Evolutionary conservation across 495 filamentous ascomycete species (phyloP).

Genomic region (Penicillium bovifimosum): DNA sequence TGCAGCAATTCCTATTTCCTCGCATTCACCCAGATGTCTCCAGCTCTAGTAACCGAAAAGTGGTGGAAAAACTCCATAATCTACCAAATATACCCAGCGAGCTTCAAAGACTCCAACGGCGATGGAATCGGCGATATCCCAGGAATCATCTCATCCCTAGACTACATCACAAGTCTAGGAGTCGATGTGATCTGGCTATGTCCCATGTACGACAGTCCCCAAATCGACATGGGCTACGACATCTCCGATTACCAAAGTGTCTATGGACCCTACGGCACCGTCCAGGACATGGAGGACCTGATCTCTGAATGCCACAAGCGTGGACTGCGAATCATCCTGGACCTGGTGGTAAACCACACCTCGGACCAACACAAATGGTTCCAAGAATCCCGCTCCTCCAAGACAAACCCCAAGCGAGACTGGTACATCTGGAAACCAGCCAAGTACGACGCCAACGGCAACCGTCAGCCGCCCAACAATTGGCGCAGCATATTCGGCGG

Average conservation of each 20-base stretch:
- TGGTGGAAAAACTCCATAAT: slow-evolving; percentile 41
- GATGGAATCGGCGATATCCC: slow-evolving; percentile 53
- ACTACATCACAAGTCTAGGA: slow-evolving; percentile 48
- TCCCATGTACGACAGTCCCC: slow-evolving; percentile 47
- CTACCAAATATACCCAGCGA: slow-evolving; percentile 40
- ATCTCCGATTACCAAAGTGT: slow-evolving; percentile 56
- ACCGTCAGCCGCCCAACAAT: slow-evolving; percentile 53
- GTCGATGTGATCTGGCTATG: slow-evolving; percentile 39
- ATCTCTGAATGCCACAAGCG: slow-evolving; percentile 44
- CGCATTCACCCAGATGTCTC: slow-evolving; percentile 2
- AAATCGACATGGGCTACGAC: slow-evolving; percentile 51
- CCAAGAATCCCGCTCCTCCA: slow-evolving; percentile 44
- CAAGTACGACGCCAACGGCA: slow-evolving; percentile 43
- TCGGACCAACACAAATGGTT: slow-evolving; percentile 55
- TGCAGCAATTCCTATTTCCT: background rate
- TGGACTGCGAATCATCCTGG: slow-evolving; percentile 50
- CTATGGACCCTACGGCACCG: slow-evolving; percentile 49
- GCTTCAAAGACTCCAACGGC: slow-evolving; percentile 36
- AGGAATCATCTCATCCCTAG: slow-evolving; percentile 53
- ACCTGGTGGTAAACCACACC: slow-evolving; percentile 58
- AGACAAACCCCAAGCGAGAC: slow-evolving; percentile 44
- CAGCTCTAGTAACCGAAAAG: slow-evolving; percentile 4
- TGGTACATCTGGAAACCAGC: slow-evolving; percentile 59
- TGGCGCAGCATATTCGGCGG: slow-evolving; percentile 52
- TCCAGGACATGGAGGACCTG: slow-evolving; percentile 49